Base-by-base conservation (phyloP, 768 basidiomycete species). In the Podaxis mareebaensis region DNA sequence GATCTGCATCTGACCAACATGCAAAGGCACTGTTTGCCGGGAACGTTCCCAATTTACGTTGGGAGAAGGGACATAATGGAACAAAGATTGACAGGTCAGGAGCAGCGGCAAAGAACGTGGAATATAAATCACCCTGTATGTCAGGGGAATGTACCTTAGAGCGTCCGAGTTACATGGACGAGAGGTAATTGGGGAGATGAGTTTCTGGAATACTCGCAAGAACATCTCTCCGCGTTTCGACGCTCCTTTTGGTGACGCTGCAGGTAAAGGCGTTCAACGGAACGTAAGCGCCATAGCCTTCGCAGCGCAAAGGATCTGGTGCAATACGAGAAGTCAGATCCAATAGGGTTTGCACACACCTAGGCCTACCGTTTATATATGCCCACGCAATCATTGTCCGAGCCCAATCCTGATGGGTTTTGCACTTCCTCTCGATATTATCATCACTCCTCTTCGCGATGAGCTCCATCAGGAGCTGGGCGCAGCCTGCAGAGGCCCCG, bases 391-490 rank as follows among this genome's bases (percentile, higher is more conserved):
- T 61, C 40, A 10, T 42, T 33, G 26, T n/a, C 4, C 51, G 3
- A 10, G 38, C 8, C 33, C 26, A 53, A 62, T n/a, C 20, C 3
- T 22, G 39, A 58, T 51, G 40, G 22, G 54, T n/a, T 62, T 61
- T 40, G 44, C 46, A 44, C 59, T 61, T 20, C 60, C 60, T 24
- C 62, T 59, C 60, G 55, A 38, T 61, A 67, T 60, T 30, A 69
- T 71, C 65, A 62, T 69, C 44, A 58, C 65, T 33, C 65, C 74
- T 38, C 64, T 81, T 26, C 68, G 75, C 36, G 69, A 74, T 28
- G 71, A 74, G 17, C 74, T 83, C 24, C 76, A 79, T 67, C 72
- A 79, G 51, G 82, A 86, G 68, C 77, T 87, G 22, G 75, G 74
- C 12, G 72, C 77, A 22, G 67, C 76, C 7, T 78, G 84, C 65